Evolutionary conservation across 768 basidiomycete species (phyloP).

Genomic region (Kwoniella bestiolae): DNA sequence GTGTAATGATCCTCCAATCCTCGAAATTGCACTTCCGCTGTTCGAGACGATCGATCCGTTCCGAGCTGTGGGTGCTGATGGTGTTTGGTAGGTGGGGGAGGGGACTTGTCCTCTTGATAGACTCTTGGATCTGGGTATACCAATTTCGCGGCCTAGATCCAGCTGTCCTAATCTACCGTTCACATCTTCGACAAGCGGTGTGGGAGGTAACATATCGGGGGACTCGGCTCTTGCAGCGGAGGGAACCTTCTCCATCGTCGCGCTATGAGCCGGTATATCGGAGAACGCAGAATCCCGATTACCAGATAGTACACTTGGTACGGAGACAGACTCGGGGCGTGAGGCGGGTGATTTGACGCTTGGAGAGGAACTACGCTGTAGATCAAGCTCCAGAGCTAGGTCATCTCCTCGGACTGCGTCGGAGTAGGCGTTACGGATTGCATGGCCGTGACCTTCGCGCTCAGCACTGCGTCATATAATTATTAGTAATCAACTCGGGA

Average conservation of each 20-base stretch:
- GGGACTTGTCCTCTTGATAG: not conserved
- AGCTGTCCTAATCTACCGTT: not conserved
- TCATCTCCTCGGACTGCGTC: conserved; percentile 22
- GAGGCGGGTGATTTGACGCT: conserved; percentile 8
- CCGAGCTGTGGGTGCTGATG: not conserved
- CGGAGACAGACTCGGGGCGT: conserved; percentile 2
- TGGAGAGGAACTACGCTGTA: conserved; percentile 21
- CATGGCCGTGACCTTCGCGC: conserved; percentile 12
- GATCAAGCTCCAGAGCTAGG: conserved; percentile 22
- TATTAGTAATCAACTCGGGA: not conserved
- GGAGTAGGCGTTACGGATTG: conserved; percentile 16
- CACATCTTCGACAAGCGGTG: conserved; percentile 1
- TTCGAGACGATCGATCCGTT: not conserved
- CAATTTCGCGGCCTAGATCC: not conserved
- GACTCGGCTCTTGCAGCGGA: conserved; percentile 24
- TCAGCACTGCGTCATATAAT: conserved; percentile 15
- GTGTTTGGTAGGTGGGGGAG: not conserved
- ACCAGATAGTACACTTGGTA: not conserved
- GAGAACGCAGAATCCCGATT: conserved; percentile 4
- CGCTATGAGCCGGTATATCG: not conserved
- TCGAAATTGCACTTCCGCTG: conserved; percentile 1
- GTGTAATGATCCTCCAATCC: conserved; percentile 15
- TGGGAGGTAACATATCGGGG: conserved; percentile 19
- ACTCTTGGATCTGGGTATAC: conserved; percentile 4
- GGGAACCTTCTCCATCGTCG: conserved; percentile 1